phyloP scores from a whole-genome alignment of 2,329 filamentous ascomycete species.

The Xylaria sp. region DNA sequence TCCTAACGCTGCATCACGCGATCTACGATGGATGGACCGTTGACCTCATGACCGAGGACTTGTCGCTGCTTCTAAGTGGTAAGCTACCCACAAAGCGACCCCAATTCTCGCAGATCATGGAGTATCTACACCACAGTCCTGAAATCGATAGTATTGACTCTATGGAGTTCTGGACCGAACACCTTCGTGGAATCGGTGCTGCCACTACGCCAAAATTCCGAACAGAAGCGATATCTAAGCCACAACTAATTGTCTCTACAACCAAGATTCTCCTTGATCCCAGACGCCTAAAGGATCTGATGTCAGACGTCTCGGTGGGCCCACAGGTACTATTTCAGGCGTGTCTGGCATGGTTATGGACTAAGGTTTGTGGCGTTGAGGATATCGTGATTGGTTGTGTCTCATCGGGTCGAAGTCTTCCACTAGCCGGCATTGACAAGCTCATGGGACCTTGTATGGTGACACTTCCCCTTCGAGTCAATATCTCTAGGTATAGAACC shows the following conservation, averaged over 20 bases:
- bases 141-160: conserved; percentile 47
- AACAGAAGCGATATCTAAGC: conserved; percentile 40
- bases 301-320: conserved; percentile 55
- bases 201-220: conserved; percentile 64
- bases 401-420: conserved; percentile 79
- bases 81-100: conserved; percentile 48
- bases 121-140: conserved; percentile 45
- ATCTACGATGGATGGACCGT: conserved; percentile 95
- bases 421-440: conserved; percentile 70
- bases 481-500: conserved; percentile 57
- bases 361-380: conserved; percentile 63
- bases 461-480: conserved; percentile 73
- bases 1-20: conserved; percentile 75
- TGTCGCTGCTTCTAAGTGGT: conserved; percentile 56
- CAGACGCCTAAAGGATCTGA: conserved; percentile 43
- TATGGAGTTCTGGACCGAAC: conserved; percentile 71
- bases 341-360: conserved; percentile 69
- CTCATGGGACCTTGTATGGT: conserved; percentile 81
- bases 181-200: conserved; percentile 63
- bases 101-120: conserved; percentile 65
- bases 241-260: conserved; percentile 37
- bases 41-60: conserved; percentile 73
- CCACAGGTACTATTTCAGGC: conserved; percentile 79
- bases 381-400: conserved; percentile 81
- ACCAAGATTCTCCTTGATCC: conserved; percentile 45